Evolutionary conservation across 768 basidiomycete genomes (phyloP), one percentile per base, ranked within the genome.

Genomic region (Mycena venus): DNA sequence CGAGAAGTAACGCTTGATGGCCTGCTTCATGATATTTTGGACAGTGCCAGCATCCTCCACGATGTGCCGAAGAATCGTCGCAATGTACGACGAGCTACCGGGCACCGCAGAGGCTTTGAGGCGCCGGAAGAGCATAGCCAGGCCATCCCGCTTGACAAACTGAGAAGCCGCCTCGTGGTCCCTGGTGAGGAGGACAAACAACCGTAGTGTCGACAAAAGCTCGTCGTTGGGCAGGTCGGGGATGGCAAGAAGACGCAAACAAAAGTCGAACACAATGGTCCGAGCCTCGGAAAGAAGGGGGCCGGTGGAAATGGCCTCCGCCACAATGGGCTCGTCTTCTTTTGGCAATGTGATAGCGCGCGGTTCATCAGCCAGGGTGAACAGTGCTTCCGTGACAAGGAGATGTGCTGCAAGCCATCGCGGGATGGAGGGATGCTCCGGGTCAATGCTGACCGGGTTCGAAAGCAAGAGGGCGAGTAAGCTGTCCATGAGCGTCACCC

Each of bases 381-480:
- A 88, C 56, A 99, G 84, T 21, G 94, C 91, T 80, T 99, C 97
- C 8, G 93, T 92, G 61, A 97, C 94, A 15, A 98, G 89, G 15
- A 99, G 87, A 78, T 94, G 92, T 2, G 95, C 90, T 1, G 96
- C 92, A 6, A 98, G 89, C 98, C 98, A 99, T 79, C 90, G 92
- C 11, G 98, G 96, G 34, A 90, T 84, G 23, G 79, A 81, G 5
- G 90, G 87, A 63, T 90, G 90, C n/a, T 88, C 89, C 3, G 87
- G 84, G 67, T 90, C 89, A 53, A 84, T 83, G 68, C 86, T 88
- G 40, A 83, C 80, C 19, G 87, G 87, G 77, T 87, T 88, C 14
- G 94, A 91, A 25, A 91, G 84, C 34, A 96, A 85, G 17, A 96
- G 82, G 2, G 91, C 91, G 23, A 96, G 83, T 27, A 96, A 84